Base-by-base conservation (phyloP, 2,329 filamentous ascomycete species). In the Scleromitrula shiraiana region DNA sequence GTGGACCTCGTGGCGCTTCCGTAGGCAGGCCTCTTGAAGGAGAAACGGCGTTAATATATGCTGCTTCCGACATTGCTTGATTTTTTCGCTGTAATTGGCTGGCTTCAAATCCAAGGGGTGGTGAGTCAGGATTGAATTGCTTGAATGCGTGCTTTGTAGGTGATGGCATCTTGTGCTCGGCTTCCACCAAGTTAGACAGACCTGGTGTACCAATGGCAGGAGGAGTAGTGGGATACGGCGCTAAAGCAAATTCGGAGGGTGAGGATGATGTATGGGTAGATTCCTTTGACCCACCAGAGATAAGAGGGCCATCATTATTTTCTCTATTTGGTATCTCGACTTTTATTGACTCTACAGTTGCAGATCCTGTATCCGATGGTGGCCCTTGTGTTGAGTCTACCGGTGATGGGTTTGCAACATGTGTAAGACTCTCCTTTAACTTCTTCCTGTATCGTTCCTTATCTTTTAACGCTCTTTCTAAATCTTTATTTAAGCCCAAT, bases 401-500 rank as follows among this genome's bases (percentile, higher is more conserved):
- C 7, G 61, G 58, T 14, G 61, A 62, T 19, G 59, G 56, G 35
- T 59, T 59, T n/a, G 62, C 58, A 19, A 59, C 36, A 23, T 58
- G 56, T 59, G 72, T 65, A 59, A 81, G 65, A 7, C 78, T 67
- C 48, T 97, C 90, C 66, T 95, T 95, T 36, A 95, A 65, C 67
- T 93, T 95, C 66, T 84, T 90, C 59, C 87, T 82, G 64, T 97
- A 97, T 59, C 85, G 84, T 56, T 97, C 91, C 67, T 96, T 96
- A 58, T 97, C 93, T 64, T 95, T 95, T 55, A 95, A 67, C 1
- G 90, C 82, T 44, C 87, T 80, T 66, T 97, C 91, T 10, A 98
- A 72, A 64, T 98, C 93, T 65, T 93, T 95, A 63, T 97, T 96
- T 53, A 98, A 74, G 7, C 90, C 91, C 17, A 95, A 68, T 46